Evolutionary conservation across 176 grass and related monocot genomes (phyloP), one percentile per base, ranked within the genome.

Genomic region (Triticum aestivum): DNA sequence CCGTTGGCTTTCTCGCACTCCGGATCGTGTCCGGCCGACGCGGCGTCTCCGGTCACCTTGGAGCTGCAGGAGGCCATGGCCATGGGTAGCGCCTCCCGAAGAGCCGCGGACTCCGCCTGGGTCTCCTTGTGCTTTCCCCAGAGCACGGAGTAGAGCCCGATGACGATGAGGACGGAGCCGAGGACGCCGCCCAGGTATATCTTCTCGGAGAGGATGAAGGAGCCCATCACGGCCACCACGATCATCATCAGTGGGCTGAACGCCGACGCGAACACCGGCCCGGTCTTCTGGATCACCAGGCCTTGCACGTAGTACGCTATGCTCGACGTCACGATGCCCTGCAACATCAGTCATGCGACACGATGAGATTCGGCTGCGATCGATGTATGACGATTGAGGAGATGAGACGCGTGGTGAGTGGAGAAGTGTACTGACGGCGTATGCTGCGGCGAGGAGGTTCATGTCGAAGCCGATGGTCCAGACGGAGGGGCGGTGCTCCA

Each of bases 201-300:
- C 61, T 90, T 98, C 87, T 96, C 97, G 51, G 94, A 77, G 30
- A 98, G 90, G 92, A 98, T 98, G 85, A 98, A 98, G 78, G 97
- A 96, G 42, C 94, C 97, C 94, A 98, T 98, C 47, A 96, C 83
- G 10, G 97, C 97, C 78, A 98, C 97, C 82, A 96, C 79, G 86
- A 98, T 96, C 97, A 98, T 98, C 97, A 98, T 98, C n/a, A 98
- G 94, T 1, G 97, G 97, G 82, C 97, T 98, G 86, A 98, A 98
- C 69, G 97, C 97, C 39, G 97, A 96, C 23, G 97, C 97, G 86
- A 98, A 98, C 81, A 98, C 97, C 38, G 97, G 97, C 3, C 97
- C 97, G 6, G 75, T 98, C 79, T 85, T 95, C 82, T 94, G 88
- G 74, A 98, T 96, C 86, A 98, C 97, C 15, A 96, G 81, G 3